Evolutionary conservation across 495 filamentous ascomycete species (phyloP).

Genomic region (Aspergillus homomorphus): DNA sequence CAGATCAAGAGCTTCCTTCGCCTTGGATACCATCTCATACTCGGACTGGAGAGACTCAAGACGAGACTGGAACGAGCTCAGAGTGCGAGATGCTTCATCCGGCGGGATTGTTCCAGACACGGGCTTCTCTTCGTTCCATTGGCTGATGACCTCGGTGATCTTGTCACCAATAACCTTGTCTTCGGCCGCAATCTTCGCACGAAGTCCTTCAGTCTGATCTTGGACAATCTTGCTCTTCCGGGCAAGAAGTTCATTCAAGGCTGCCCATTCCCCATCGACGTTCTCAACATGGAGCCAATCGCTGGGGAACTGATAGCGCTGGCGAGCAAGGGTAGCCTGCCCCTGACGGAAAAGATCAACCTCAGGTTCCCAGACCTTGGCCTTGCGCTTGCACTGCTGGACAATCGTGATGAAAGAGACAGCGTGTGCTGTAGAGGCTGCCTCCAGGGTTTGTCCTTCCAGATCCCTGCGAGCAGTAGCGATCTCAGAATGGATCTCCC

Average conservation of each 20-base stretch:
- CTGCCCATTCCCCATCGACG: slow-evolving; percentile 88
- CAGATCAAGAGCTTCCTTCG: slow-evolving; percentile 93
- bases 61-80: slow-evolving; percentile 74
- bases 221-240: slow-evolving; percentile 91
- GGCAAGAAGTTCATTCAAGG: slow-evolving; percentile 80
- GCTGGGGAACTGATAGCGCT: slow-evolving; percentile 85
- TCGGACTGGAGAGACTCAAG: slow-evolving; percentile 81
- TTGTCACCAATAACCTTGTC: slow-evolving; percentile 86
- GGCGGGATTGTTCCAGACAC: slow-evolving; percentile 91
- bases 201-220: slow-evolving; percentile 90
- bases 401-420: slow-evolving; percentile 98
- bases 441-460: slow-evolving; percentile 85
- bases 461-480: slow-evolving; percentile 83
- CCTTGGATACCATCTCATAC: slow-evolving; percentile 89
- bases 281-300: slow-evolving; percentile 96
- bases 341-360: slow-evolving; percentile 94
- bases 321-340: slow-evolving; percentile 81
- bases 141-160: slow-evolving; percentile 71
- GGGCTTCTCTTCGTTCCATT: slow-evolving; percentile 96
- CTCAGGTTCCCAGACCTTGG: slow-evolving; percentile 89
- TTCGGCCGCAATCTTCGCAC: slow-evolving; percentile 94
- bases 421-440: slow-evolving; percentile 89
- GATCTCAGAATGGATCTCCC: slow-evolving; percentile 83
- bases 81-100: slow-evolving; percentile 74
- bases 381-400: slow-evolving; percentile 90